phyloP scores from a whole-genome alignment of 2,329 filamentous ascomycete genomes.

The Fusarium nisikadoi region DNA sequence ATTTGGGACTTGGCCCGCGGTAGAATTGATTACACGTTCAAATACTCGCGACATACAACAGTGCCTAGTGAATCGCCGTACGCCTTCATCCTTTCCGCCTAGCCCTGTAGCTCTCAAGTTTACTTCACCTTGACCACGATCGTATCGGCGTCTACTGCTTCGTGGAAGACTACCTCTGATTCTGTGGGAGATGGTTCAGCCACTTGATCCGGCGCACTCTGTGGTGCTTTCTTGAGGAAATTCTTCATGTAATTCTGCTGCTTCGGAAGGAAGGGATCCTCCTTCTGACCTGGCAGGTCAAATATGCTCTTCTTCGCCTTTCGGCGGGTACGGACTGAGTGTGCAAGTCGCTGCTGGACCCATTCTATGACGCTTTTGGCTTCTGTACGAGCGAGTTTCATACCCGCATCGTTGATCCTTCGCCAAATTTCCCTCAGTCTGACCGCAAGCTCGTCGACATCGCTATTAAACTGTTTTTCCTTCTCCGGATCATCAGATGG shows the following conservation, averaged over 20 bases:
- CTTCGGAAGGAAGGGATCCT: conserved; percentile 54
- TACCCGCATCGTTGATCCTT: conserved; percentile 78
- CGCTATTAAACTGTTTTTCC: conserved; percentile 70
- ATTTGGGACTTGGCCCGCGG: conserved; percentile 40
- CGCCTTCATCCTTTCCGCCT: background rate
- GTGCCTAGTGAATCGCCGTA: conserved; percentile 3
- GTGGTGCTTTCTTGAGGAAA: conserved; percentile 52
- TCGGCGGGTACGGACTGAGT: conserved; percentile 74
- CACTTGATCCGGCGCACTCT: background rate
- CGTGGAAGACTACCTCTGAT: background rate
- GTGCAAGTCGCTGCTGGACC: conserved; percentile 77
- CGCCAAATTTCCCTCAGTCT: conserved; percentile 67
- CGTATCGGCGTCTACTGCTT: conserved; percentile 19
- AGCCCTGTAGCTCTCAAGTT: background rate
- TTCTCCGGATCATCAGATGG: conserved; percentile 44
- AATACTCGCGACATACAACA: conserved; percentile 23
- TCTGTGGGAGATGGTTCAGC: background rate
- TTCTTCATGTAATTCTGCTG: conserved; percentile 63
- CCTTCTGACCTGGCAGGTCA: conserved; percentile 49
- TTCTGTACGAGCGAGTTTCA: conserved; percentile 77
- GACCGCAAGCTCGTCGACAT: conserved; percentile 73
- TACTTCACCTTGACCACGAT: conserved; percentile 38
- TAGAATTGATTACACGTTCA: conserved; percentile 43
- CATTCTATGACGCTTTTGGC: conserved; percentile 81
- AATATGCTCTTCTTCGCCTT: conserved; percentile 65